Evolutionary conservation across 306 rosid species (phyloP), one percentile per base, ranked within the genome.

Genomic region (Prunus armeniaca): DNA sequence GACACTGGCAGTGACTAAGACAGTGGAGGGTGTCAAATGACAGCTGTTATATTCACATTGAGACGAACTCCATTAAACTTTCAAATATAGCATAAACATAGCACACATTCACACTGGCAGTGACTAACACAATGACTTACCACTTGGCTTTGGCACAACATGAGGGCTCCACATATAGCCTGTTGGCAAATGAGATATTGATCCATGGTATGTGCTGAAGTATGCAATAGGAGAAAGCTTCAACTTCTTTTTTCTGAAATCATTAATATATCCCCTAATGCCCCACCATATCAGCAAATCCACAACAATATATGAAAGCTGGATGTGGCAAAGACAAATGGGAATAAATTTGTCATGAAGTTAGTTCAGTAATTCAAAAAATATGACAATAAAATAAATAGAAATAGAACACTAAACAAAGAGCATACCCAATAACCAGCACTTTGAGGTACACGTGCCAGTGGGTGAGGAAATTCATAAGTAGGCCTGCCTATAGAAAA

Each of bases 281-380:
- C 97, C 91, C 99, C 97, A 95, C 99, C 99, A 95, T 82, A 89
- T 87, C 75, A 95, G 77, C 78, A 90, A 87, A 85, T 95, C 97
- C 85, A 95, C 97, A 78, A 92, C 76, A 77, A 95, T 84, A 81
- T 92, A 95, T 32, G 99, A 89, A 63, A 95, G 88, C 99, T 92
- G 90, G 80, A 87, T 49, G 65, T 34, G 71, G 72, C 73, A 87
- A 74, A 80, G 67, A 82, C 75, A 89, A 69, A 77, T 73, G 64
- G 60, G 78, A 80, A 74, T 69, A 75, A 57, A 22, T 34, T 34
- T 61, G 32, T 28, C 72, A 56, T 58, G 69, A 68, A 81, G 74
- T 72, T n/a, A 67, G 51, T 79, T 68, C 74, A 76, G 74, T 46
- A 62, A 51, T 19, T 79, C 25, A 58, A 67, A 64, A 64, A 60